Percentiles rank a stretch among this genome's conserved stretches.
Conservation (phyloP, 768 basidiomycete genomes). For the Mycena chlorophos region DNA sequence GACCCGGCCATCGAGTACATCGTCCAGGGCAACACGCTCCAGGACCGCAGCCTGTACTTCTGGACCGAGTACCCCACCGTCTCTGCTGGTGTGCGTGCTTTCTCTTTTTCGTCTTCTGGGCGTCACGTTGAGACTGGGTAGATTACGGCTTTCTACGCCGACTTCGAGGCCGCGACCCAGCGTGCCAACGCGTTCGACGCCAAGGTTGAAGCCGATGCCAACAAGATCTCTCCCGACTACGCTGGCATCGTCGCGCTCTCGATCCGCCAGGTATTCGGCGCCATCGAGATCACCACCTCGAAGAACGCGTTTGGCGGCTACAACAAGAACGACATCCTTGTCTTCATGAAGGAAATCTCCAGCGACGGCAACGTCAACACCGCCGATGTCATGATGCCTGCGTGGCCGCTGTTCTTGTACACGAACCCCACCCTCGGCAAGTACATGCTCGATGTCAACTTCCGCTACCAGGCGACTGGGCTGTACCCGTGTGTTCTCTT, state of each 20-base stretch:
- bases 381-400: constrained; percentile 57
- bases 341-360: constrained; percentile 49
- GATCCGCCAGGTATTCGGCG: constrained; percentile 52
- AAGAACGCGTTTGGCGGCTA: constrained; percentile 44
- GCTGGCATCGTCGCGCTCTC: constrained; percentile 54
- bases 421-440: constrained; percentile 55
- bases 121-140: background rate
- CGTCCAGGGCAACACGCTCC: constrained; percentile 36
- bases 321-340: constrained; percentile 51
- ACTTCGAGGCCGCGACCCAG: constrained; percentile 44
- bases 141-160: constrained; percentile 34
- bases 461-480: constrained; percentile 66
- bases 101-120: background rate
- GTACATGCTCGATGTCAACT: constrained; percentile 58
- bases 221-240: constrained; percentile 49
- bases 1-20: constrained; percentile 52
- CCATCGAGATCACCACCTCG: constrained; percentile 57
- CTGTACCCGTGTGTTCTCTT: constrained; percentile 45
- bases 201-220: constrained; percentile 47
- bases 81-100: constrained; percentile 23
- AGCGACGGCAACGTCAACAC: constrained; percentile 15
- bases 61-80: constrained; percentile 30
- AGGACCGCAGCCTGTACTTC: constrained; percentile 30
- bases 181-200: constrained; percentile 49
- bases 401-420: constrained; percentile 57